Evolutionary conservation across 108 stramenopile genomes (phyloP).

Genomic region (Epithemia pelagica): DNA sequence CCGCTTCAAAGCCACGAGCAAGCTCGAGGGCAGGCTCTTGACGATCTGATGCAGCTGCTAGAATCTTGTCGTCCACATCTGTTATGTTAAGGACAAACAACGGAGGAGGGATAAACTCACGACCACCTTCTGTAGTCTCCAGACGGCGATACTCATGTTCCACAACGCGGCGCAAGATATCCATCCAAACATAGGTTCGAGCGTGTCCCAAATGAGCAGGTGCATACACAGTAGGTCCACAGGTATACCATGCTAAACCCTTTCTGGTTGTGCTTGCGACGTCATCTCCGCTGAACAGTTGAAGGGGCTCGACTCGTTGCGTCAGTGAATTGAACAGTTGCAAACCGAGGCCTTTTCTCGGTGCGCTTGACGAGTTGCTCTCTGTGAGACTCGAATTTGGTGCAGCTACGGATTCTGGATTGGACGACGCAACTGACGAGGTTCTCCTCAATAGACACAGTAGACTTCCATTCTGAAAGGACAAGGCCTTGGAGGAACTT

Average conservation of each 20-base stretch:
- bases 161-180: constrained; percentile 89
- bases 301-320: neutral
- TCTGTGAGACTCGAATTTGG: no score
- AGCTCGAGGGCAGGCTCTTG: constrained; percentile 35
- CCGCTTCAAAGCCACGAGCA: constrained; percentile 49
- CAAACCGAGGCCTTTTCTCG: no score
- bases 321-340: neutral
- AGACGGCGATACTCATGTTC: neutral
- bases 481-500: no score
- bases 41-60: constrained; percentile 50
- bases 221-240: constrained; percentile 98
- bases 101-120: constrained; percentile 20
- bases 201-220: constrained; percentile 95
- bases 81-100: constrained; percentile 90
- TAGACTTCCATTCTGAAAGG: no score
- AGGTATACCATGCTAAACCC: constrained; percentile 89
- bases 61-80: constrained; percentile 99
- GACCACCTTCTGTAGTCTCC: neutral
- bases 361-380: no score
- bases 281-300: no score
- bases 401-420: no score
- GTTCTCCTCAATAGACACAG: no score
- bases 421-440: no score
- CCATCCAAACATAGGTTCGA: constrained; percentile 91
- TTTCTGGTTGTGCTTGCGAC: constrained; percentile 1